A percentile compares a stretch with the other conserved stretches of the same genome.
These are phyloP conservation scores for Cyclostephanos invisitatus DNA, from an alignment of 108 stramenopile species.

Conservation along the genomic window DNA sequence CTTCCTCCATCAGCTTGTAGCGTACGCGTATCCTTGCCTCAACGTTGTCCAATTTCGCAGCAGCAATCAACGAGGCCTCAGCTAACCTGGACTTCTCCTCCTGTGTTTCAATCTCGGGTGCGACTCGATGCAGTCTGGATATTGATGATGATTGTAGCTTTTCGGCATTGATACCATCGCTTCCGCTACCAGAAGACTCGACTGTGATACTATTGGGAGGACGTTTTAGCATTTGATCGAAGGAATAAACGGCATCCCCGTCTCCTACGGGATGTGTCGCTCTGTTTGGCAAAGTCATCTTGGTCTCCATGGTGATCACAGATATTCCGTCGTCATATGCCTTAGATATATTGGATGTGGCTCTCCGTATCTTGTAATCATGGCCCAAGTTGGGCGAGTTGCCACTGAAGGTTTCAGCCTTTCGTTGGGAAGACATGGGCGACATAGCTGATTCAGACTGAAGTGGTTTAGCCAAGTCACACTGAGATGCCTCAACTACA, in stretches of 20 bases:
- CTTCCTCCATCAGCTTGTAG: slow-evolving; percentile 21
- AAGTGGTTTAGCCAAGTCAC: neutral
- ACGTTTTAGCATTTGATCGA: slow-evolving; percentile 37
- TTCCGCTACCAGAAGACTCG: slow-evolving; percentile 20
- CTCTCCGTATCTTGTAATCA: neutral
- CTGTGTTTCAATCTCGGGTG: slow-evolving; percentile 30
- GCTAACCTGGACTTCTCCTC: slow-evolving; percentile 29
- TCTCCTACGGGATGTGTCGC: slow-evolving; percentile 1
- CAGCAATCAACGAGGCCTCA: slow-evolving; percentile 15
- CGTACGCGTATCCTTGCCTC: slow-evolving; percentile 46
- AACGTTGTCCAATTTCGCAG: slow-evolving; percentile 37
- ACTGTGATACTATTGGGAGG: slow-evolving; percentile 50
- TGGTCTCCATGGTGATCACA: slow-evolving; percentile 51
- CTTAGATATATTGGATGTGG: slow-evolving; percentile 1
- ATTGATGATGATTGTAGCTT: slow-evolving; percentile 5
- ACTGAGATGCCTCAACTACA: neutral
- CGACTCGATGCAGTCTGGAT: slow-evolving; percentile 26
- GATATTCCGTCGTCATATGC: slow-evolving; percentile 47
- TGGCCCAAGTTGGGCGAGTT: neutral
- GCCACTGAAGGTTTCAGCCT: neutral
- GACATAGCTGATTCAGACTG: neutral
- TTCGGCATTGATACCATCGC: slow-evolving; percentile 4
- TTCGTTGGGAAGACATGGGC: neutral
- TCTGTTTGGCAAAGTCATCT: slow-evolving; percentile 23
- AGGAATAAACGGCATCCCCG: slow-evolving; percentile 20